These are phyloP conservation scores for Raphanus hybrid DNA, from an alignment of 441 rosid genomes.

Conservation along the genomic window DNA sequence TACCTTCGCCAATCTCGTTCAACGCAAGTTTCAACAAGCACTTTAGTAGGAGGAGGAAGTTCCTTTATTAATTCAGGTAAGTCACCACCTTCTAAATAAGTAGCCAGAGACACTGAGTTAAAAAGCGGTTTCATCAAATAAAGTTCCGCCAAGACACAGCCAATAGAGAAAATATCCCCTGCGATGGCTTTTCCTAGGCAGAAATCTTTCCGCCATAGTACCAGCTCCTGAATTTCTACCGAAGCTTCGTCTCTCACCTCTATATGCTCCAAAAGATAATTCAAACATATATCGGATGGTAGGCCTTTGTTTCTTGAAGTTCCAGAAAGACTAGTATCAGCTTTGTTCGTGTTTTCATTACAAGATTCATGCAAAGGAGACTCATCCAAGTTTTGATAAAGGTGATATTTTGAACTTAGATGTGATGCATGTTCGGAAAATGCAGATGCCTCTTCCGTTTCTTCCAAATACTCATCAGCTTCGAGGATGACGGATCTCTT, in stretches of 20 bases:
- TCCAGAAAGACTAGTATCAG: conserved; percentile 35
- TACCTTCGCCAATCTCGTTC: conserved; percentile 80
- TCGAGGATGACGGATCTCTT: conserved; percentile 55
- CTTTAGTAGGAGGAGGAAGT: conserved; percentile 77
- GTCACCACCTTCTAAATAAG: conserved; percentile 55
- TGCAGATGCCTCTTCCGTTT: conserved; percentile 74
- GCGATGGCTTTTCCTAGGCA: conserved; percentile 53
- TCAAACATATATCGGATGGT: conserved; percentile 56
- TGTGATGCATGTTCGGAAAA: conserved; percentile 75
- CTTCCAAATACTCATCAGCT: conserved; percentile 59
- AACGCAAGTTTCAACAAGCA: conserved; percentile 81
- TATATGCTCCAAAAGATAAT: conserved; percentile 73
- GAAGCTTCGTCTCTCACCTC: conserved; percentile 62
- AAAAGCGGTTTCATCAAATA: conserved; percentile 79
- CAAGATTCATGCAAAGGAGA: conserved; percentile 42
- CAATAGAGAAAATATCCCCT: conserved; percentile 80
- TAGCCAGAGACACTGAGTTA: conserved; percentile 65
- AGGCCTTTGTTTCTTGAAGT: conserved; percentile 43
- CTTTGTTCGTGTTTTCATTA: conserved; percentile 34
- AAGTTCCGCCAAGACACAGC: conserved; percentile 87
- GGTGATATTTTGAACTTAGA: conserved; percentile 68
- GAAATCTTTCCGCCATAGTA: conserved; percentile 73
- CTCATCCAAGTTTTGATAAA: conserved; percentile 42
- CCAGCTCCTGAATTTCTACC: conserved; percentile 66
- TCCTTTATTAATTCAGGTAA: conserved; percentile 66